Evolutionary conservation across 768 basidiomycete genomes (phyloP).

Genomic region (Daedaleopsis nitida): DNA sequence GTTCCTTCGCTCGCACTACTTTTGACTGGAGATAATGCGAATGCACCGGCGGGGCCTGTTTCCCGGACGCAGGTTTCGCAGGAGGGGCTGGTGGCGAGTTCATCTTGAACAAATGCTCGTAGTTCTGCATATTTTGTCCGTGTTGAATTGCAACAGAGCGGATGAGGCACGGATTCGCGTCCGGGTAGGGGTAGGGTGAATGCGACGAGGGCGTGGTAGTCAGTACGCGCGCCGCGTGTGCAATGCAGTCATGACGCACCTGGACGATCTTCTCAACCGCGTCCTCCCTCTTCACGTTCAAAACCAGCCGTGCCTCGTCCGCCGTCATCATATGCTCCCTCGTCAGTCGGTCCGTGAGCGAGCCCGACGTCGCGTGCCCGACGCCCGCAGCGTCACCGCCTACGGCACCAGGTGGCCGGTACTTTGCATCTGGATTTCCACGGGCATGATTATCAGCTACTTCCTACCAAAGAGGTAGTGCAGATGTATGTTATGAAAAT

Average conservation of each 20-base stretch:
- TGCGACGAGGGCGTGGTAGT: neutral
- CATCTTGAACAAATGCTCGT: conserved; percentile 90
- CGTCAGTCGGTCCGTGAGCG: conserved; percentile 78
- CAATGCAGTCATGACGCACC: conserved; percentile 41
- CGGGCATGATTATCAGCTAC: neutral
- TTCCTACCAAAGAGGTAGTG: too few relatives aligned
- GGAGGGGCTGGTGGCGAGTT: conserved; percentile 74
- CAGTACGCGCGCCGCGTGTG: neutral
- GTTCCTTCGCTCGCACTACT: conserved; percentile 91
- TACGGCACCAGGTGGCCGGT: conserved; percentile 70
- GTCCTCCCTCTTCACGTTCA: conserved; percentile 83
- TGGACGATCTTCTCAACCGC: conserved; percentile 68
- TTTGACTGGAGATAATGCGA: conserved; percentile 97
- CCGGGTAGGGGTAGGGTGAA: neutral
- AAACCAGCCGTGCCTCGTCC: conserved; percentile 91
- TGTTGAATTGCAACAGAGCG: neutral
- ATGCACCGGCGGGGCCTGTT: conserved; percentile 46
- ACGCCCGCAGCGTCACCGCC: conserved; percentile 73
- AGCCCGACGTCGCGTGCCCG: conserved; percentile 72
- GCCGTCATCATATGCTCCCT: conserved; percentile 89
- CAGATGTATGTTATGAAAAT: neutral
- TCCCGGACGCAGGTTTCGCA: conserved; percentile 42
- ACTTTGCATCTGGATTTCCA: conserved; percentile 70
- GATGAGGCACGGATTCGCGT: neutral
- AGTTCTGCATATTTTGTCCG: conserved; percentile 57